Evolutionary conservation across 305 asterid genomes (phyloP), one percentile per base, ranked within the genome.

Genomic region (Rubia balearica): DNA sequence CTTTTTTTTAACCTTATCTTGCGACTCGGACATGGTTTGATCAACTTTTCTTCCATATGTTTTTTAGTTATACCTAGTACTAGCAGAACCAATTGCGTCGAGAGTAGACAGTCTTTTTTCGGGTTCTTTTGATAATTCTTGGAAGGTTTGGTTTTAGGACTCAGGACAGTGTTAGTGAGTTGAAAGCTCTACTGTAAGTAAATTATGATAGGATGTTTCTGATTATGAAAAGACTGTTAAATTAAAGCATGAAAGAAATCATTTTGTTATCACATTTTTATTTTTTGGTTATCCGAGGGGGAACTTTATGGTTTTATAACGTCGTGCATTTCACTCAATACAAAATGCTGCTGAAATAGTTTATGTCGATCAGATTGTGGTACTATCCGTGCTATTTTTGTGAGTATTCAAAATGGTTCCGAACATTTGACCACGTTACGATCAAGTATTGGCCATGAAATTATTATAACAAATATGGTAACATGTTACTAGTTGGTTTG

Each of bases 141-240:
- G 19, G 45, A 48, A 14, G 41, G 57, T 55, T 43, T 55, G 38
- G 6, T 56, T 33, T 19, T 75, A 70, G 67, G 74, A 57, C 53
- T 70, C 64, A 62, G 66, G 59, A 51, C 43, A 16, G 51, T 53
- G 22, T 36, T 36, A 30, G 49, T 48, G 45, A 60, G 62, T 70
- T 75, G 49, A 62, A 71, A 46, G 59, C 53, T 59, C 66, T 66
- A 14, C 27, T 76, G 70, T 65, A 71, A 76, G 73, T 70, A 71
- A 76, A 65, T 71, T 71, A 71, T 76, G 79, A 48, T 71, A 66
- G 79, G 72, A 70, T 64, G 68, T 16, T 46, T 45, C 17, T 17
- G 56, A 57, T 62, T 16, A 17, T 49, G 22, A 17, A 51, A 2
- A 27, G 43, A 45, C 24, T 36, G 68, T 71, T 76, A 72, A 65